Evolutionary conservation across 768 basidiomycete genomes (phyloP), one percentile per base, ranked within the genome.

Genomic region (Amanita muscaria): DNA sequence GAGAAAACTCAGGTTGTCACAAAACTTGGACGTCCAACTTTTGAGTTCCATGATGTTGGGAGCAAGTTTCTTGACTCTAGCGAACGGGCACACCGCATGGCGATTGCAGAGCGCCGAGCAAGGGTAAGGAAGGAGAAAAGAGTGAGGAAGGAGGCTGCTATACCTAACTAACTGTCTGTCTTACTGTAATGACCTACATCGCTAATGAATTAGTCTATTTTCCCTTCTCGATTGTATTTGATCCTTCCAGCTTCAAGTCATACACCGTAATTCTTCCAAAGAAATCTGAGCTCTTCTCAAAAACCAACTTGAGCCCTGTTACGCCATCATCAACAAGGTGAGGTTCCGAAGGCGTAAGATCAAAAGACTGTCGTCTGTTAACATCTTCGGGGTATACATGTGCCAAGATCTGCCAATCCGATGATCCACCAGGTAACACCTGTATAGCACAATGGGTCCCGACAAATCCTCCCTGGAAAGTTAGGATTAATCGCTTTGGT

Each of bases 401-500:
- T 1, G 72, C 68, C 48, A 79, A 59, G 5, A 59, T 54, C 40
- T 57, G 60, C 83, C 83, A 86, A 35, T 63, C 63, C 30, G 65
- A 65, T 15, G 40, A 8, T 16, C 24, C 42, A 47, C 5, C 24
- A n/a, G 15, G 40, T 22, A 36, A 19, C 32, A 19, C 32, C 4
- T 73, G 64, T 7, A 88, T 54, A 1, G 64, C 54, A 56, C 85
- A 88, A 35, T 69, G 65, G 6, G 73, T 82, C 15, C 85, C 87
- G 0, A 83, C 88, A 58, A 91, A 90, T 2, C 88, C 88, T 11
- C 88, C 88, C 67, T 91, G 88, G 56, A 91, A 91, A 2, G 82
- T 88, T 50, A 88, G 49, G 15, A 64, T 65, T 14, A 88, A 51
- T 19, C 65, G 67, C 49, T 64, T 69, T 3, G 83, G 84, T 27